A percentile compares a stretch with the other conserved stretches of the same genome.
These are phyloP conservation scores for Omphalotus guepiniiformis DNA, from an alignment of 768 basidiomycete genomes.

Conservation along the genomic window DNA sequence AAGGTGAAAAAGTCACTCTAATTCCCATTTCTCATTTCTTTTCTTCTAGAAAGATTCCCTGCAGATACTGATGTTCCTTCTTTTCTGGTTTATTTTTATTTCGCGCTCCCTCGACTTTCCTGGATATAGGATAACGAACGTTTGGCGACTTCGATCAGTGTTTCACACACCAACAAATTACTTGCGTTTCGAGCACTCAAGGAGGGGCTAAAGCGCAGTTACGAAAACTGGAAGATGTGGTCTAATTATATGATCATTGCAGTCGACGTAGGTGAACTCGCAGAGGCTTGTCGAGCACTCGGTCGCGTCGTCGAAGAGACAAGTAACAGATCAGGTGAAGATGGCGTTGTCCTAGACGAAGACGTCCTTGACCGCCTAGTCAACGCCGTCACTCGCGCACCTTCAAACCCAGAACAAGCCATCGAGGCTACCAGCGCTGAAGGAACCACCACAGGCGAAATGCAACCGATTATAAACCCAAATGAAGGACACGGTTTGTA, in stretches of 20 bases:
- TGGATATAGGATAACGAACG: too few species aligned
- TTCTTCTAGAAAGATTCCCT: not conserved
- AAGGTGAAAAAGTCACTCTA: not conserved
- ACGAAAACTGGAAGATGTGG: constrained; percentile 99
- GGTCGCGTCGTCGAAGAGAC: constrained; percentile 77
- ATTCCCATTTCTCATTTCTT: not conserved
- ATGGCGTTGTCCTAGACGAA: constrained; percentile 57
- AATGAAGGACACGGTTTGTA: constrained; percentile 68
- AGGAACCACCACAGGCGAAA: constrained; percentile 15
- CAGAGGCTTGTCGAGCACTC: constrained; percentile 82
- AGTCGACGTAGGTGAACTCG: constrained; percentile 88
- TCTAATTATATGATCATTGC: constrained; percentile 93
- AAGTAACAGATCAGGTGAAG: constrained; percentile 43
- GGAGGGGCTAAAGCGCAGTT: constrained; percentile 78
- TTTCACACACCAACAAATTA: constrained; percentile 71
- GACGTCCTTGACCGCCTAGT: constrained; percentile 90
- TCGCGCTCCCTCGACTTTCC: too few species aligned
- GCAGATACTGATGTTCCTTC: not conserved
- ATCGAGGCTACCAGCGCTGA: constrained; percentile 17
- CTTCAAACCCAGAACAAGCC: constrained; percentile 35
- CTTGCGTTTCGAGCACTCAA: constrained; percentile 91
- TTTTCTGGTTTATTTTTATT: too few species aligned
- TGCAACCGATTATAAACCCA: constrained; percentile 32
- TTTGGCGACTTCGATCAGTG: constrained; percentile 21
- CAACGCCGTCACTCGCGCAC: constrained; percentile 69